phyloP scores from a whole-genome alignment of 75 land plant genomes.

The Gnetum montanum region DNA sequence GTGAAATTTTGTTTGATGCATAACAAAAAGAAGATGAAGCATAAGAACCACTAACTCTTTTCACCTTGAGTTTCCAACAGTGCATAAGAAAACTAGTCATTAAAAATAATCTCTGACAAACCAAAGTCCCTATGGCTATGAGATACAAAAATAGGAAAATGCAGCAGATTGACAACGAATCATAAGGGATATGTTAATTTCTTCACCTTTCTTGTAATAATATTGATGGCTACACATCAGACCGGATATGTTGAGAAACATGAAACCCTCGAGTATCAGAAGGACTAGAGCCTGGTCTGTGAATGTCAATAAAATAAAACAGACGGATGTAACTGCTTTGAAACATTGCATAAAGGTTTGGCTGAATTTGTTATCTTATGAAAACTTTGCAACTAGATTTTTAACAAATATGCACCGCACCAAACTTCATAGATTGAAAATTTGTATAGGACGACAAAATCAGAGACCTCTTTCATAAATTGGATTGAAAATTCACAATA shows the following conservation, averaged over 20 bases:
- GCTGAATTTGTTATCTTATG: too few relatives aligned
- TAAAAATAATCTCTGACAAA: too few relatives aligned
- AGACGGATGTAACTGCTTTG: too few relatives aligned
- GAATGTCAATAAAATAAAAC: background rate
- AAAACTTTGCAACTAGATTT: background rate
- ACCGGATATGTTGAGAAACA: conserved; percentile 26
- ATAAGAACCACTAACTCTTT: too few relatives aligned
- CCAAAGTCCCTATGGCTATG: too few relatives aligned
- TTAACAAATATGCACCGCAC: background rate
- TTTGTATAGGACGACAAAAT: background rate
- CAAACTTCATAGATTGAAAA: background rate
- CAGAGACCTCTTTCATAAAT: background rate
- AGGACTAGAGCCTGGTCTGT: conserved; percentile 84
- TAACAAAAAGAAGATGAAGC: too few relatives aligned
- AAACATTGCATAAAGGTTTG: background rate
- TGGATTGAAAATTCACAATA: background rate
- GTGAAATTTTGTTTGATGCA: too few relatives aligned
- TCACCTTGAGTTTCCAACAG: too few relatives aligned
- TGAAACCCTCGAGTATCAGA: conserved; percentile 67
- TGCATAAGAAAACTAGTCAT: too few relatives aligned
- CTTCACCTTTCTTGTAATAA: background rate
- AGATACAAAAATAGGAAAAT: too few relatives aligned
- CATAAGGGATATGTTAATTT: too few relatives aligned
- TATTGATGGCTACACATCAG: background rate
- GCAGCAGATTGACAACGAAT: too few relatives aligned